phyloP scores from a whole-genome alignment of 1,139 yeast species.

The Saccharomyces hybrid region DNA sequence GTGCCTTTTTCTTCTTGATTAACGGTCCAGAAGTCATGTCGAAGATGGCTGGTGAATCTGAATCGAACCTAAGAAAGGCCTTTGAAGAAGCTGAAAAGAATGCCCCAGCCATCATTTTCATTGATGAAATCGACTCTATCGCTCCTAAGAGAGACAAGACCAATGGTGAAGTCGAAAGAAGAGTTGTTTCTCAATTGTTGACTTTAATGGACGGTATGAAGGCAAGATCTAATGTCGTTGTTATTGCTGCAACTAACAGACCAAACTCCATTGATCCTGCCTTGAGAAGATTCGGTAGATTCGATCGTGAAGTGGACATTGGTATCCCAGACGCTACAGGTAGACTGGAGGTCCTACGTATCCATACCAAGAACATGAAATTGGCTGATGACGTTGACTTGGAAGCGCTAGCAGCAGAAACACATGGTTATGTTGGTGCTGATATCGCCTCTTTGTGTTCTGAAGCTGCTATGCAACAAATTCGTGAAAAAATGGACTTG shows the following conservation, averaged over 20 bases:
- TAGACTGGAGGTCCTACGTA: slow-evolving; percentile 89
- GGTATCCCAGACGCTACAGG: slow-evolving; percentile 99
- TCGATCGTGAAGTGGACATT: slow-evolving; percentile 97
- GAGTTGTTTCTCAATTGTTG: slow-evolving; percentile 94
- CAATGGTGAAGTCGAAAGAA: slow-evolving; percentile 96
- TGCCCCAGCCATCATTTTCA: slow-evolving; percentile 93
- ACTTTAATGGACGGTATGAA: slow-evolving; percentile 99
- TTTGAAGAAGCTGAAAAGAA: slow-evolving; percentile 99
- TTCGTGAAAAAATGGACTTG: slow-evolving; percentile 97
- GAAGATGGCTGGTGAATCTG: slow-evolving; percentile 99
- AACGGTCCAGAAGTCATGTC: slow-evolving; percentile 99
- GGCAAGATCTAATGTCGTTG: slow-evolving; percentile 94
- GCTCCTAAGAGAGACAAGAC: slow-evolving; percentile 99
- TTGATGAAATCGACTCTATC: slow-evolving; percentile 96
- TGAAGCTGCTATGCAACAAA: slow-evolving; percentile 98
- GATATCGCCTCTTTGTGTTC: slow-evolving; percentile 90
- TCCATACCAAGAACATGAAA: slow-evolving; percentile 96
- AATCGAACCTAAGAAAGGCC: slow-evolving; percentile 92
- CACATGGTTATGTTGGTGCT: slow-evolving; percentile 99
- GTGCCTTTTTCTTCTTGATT: slow-evolving; percentile 94
- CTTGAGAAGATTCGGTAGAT: slow-evolving; percentile 95
- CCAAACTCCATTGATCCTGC: slow-evolving; percentile 99
- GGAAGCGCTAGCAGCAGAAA: slow-evolving; percentile 82
- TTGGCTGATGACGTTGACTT: slow-evolving; percentile 90
- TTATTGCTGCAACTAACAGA: slow-evolving; percentile 91